These are phyloP conservation scores for Aspergillus sp. DNA, from an alignment of 2,329 filamentous ascomycete genomes.

Conservation along the genomic window DNA sequence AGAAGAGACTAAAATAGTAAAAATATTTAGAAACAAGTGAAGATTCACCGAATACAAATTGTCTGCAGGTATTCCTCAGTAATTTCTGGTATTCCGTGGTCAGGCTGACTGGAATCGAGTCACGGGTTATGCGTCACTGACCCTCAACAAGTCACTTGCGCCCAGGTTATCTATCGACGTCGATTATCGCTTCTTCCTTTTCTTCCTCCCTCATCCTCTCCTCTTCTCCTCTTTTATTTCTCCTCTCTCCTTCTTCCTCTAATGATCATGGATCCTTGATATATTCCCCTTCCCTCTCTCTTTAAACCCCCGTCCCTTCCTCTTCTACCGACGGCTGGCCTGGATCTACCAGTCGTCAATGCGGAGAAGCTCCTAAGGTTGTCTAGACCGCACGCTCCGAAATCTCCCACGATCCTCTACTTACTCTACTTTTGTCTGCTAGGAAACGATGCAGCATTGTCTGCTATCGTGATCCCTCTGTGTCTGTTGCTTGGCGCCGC, in stretches of 20 bases:
- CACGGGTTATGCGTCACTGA: conserved; percentile 40
- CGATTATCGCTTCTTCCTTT: conserved; percentile 11
- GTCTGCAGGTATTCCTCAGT: neutral
- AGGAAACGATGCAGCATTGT: conserved; percentile 19
- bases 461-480: conserved; percentile 9
- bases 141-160: conserved; percentile 7
- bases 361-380: conserved; percentile 35
- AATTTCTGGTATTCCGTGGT: neutral
- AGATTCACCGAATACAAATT: neutral
- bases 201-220: conserved; percentile 12
- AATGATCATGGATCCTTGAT: conserved; percentile 18
- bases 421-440: conserved; percentile 12
- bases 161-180: conserved; percentile 5
- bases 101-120: conserved; percentile 22
- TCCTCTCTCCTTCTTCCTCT: conserved; percentile 1
- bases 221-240: conserved; percentile 3
- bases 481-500: conserved; percentile 11
- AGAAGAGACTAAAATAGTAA: neutral
- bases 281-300: conserved; percentile 18
- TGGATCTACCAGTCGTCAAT: conserved; percentile 20
- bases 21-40: neutral
- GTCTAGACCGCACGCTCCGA: conserved; percentile 23
- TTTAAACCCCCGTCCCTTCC: conserved; percentile 13
- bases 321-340: conserved; percentile 11
- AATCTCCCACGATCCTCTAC: conserved; percentile 17